Evolutionary conservation across 2,329 filamentous ascomycete genomes (phyloP).

Genomic region (Drechslera avenae): DNA sequence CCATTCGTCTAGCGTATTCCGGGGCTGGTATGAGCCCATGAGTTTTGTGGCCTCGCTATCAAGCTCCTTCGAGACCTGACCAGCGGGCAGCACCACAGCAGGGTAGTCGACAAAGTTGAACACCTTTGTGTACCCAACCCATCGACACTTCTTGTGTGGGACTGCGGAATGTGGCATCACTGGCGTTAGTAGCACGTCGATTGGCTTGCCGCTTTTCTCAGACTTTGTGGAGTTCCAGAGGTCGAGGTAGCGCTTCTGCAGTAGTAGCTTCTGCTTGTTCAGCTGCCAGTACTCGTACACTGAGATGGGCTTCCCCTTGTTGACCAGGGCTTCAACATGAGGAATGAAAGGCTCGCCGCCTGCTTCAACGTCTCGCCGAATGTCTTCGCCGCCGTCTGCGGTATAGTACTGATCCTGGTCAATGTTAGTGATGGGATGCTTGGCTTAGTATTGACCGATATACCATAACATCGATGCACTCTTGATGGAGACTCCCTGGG

Average conservation of each 20-base stretch:
- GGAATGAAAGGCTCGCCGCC: slow-evolving; percentile 61
- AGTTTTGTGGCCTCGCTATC: slow-evolving; percentile 43
- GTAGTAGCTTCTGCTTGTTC: slow-evolving; percentile 61
- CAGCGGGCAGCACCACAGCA: slow-evolving; percentile 62
- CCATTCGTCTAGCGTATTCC: slow-evolving; percentile 59
- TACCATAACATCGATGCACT: slow-evolving; percentile 63
- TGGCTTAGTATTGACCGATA: not conserved
- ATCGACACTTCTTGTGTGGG: slow-evolving; percentile 52
- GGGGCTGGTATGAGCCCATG: slow-evolving; percentile 47
- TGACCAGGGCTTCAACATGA: slow-evolving; percentile 61
- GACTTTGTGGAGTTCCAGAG: slow-evolving; percentile 61
- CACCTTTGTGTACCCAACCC: slow-evolving; percentile 65
- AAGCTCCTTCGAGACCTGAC: slow-evolving; percentile 51
- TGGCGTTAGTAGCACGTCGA: slow-evolving; percentile 64
- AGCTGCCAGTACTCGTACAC: slow-evolving; percentile 72
- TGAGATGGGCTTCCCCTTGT: slow-evolving; percentile 57
- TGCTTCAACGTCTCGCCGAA: slow-evolving; percentile 58
- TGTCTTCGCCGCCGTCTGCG: slow-evolving; percentile 67
- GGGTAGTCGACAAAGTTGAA: slow-evolving; percentile 69
- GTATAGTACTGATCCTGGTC: slow-evolving; percentile 64
- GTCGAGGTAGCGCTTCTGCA: slow-evolving; percentile 63
- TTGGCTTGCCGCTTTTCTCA: slow-evolving; percentile 50
- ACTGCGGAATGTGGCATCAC: slow-evolving; percentile 66
- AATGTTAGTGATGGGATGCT: not conserved
- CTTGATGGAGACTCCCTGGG: slow-evolving; percentile 55